These are phyloP conservation scores for Bothriochloa decipiens DNA, from an alignment of 176 grass and related monocot genomes.

Conservation along the genomic window DNA sequence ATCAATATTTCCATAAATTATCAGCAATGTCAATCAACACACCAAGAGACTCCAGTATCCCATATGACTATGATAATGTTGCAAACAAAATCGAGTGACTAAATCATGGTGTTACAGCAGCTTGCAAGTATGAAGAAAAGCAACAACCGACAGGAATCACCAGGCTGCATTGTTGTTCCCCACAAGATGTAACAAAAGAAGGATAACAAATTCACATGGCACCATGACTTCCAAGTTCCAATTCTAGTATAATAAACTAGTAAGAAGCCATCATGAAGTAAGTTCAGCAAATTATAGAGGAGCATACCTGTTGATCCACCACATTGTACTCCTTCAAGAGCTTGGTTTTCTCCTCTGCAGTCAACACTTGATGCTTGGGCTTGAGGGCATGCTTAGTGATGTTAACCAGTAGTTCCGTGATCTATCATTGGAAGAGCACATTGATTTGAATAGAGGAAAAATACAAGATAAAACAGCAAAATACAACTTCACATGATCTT, in stretches of 20 bases:
- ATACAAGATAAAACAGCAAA: constrained; percentile 21
- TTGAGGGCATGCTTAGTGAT: constrained; percentile 83
- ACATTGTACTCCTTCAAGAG: constrained; percentile 69
- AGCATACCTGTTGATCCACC: constrained; percentile 75
- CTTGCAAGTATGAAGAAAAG: background rate
- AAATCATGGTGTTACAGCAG: constrained; percentile 24
- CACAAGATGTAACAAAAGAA: constrained; percentile 6
- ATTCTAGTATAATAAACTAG: background rate
- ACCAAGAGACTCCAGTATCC: background rate
- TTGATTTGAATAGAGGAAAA: background rate
- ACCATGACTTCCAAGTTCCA: background rate
- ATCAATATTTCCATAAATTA: background rate
- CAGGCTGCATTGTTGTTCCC: background rate
- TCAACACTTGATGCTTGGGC: constrained; percentile 76
- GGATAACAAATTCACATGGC: background rate
- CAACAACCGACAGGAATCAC: constrained; percentile 7
- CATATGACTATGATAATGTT: background rate
- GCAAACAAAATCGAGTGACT: background rate
- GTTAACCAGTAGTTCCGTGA: constrained; percentile 89
- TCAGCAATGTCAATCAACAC: background rate
- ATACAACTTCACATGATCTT: constrained; percentile 16
- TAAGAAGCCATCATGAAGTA: constrained; percentile 29
- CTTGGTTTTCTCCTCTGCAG: constrained; percentile 65
- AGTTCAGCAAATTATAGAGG: constrained; percentile 24
- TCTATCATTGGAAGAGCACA: constrained; percentile 48